Evolutionary conservation across 2,329 filamentous ascomycete species (phyloP).

Genomic region (Pyrenochaeta sp.): DNA sequence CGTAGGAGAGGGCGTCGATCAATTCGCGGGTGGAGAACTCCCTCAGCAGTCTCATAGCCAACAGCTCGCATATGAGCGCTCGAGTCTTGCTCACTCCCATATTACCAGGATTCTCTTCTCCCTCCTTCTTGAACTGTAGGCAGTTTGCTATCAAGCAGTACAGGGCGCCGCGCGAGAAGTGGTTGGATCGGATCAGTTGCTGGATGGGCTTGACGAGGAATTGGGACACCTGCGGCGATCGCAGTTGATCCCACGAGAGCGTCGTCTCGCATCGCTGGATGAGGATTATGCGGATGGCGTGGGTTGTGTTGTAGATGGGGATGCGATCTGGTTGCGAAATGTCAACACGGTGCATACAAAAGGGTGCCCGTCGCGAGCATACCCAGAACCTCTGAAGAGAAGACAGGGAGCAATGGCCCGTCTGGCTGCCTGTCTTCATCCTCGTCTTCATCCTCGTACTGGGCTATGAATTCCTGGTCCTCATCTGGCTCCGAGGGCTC

Average conservation of each 20-base stretch:
- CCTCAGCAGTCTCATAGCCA: constrained; percentile 87
- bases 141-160: constrained; percentile 94
- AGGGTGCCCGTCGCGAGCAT: constrained; percentile 12
- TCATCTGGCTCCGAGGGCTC: constrained; percentile 30
- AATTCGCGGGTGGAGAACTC: constrained; percentile 89
- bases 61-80: constrained; percentile 86
- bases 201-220: constrained; percentile 96
- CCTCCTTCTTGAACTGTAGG: constrained; percentile 90
- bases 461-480: constrained; percentile 23
- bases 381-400: constrained; percentile 49
- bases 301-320: constrained; percentile 88
- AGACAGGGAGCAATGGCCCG: constrained; percentile 50
- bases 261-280: constrained; percentile 88
- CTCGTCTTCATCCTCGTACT: constrained; percentile 42
- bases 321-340: constrained; percentile 83
- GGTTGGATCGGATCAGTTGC: constrained; percentile 80
- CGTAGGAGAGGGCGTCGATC: constrained; percentile 92
- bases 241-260: constrained; percentile 90
- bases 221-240: constrained; percentile 94
- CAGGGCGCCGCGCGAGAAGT: constrained; percentile 85
- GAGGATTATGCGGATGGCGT: constrained; percentile 85
- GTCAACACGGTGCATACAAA: constrained; percentile 37
- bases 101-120: constrained; percentile 80
- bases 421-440: constrained; percentile 36
- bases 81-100: constrained; percentile 83